Base-by-base conservation (phyloP, 768 basidiomycete genomes). In the Podaxis sp. region DNA sequence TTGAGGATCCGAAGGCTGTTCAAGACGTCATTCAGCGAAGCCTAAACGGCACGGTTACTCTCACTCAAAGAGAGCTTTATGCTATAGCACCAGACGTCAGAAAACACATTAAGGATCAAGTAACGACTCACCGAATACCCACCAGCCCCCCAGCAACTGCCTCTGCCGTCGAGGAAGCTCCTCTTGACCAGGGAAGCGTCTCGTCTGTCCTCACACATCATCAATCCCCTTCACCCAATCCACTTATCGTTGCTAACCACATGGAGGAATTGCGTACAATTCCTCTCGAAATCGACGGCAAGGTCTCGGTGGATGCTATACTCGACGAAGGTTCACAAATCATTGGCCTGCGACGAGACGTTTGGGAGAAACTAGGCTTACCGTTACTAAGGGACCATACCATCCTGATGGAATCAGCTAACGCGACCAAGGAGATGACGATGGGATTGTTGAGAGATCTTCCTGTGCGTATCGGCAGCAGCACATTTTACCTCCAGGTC, bases 401-500 rank as follows among this genome's bases (percentile, higher is more conserved):
- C 5, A 58, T 64, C 46, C 27, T 60, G 7, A 63, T 63, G 62
- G 62, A 61, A 32, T 61, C 59, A 3, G 62, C 62, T 2, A 66
- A 62, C 40, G 13, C 10, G 2, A 48, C 62, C 0, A 61, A 44
- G 21, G 38, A 56, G 18, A 5, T 36, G 7, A 66, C 63, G 0
- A 25, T 57, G 9, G 64, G 65, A 1, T 32, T 66, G 2, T 37
- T 62, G 0, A 53, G 47, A 5, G 59, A 66, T 36, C 48, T 66
- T 18, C 55, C 50, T 13, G 27, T 63, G 16, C 14, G 2, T n/a
- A 57, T 66, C 13, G 64, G 65, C 7, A 38, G 50, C 3, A 55
- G 51, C 1, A 47, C 37, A 2, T 60, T 67, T 35, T 64, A 64
- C 37, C n/a, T 66, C 4, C 66, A 67, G 35, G 63, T 64, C 11